Evolutionary conservation across 2,329 filamentous ascomycete species (phyloP), one percentile per base, ranked within the genome.

Genomic region (Scortechinia acanthostroma): DNA sequence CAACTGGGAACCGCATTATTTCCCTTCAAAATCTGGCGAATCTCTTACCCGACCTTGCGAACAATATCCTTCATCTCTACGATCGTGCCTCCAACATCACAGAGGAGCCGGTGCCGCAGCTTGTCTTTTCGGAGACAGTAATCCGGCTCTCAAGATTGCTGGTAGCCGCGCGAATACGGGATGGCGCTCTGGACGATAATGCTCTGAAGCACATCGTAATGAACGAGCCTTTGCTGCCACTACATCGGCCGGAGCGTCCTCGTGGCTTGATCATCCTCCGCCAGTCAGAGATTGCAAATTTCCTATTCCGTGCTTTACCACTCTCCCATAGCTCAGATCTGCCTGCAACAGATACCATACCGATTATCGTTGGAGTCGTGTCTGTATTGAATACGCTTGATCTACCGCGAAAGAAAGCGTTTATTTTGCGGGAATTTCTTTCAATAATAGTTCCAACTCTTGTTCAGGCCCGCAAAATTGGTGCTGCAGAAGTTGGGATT

Each of bases 401-500:
- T n/a, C 57, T 83, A 40, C 70, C 77, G 21, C 68, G 80, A 42
- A 83, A 83, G 55, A 78, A 77, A 50, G 77, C 74, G 1, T 73
- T 83, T 45, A 64, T 80, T 4, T 60, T 83, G 55, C 76, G 73
- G 53, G 76, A 81, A 45, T 66, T 82, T 45, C 63, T 83, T 17
- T 67, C 68, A 4, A 68, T 71, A 6, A 64, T 83, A 40, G 72
- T 79, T 25, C 72, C 73, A 21, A 76, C 71, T 5, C 63, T 84
- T 16, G 70, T 80, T 4, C 74, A 80, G 56, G 79, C 80, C 16
- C 69, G 80, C 4, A 83, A 82, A 51, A 66, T 80, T 22, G 77
- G 78, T 25, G 79, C 80, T 40, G 77, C 79, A 30, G 80, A 83
- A 55, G 74, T 79, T 53, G 79, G 78, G 2, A 74, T 84, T 16